Base-by-base conservation (phyloP, 1,284 basidiomycete species). In the Pseudomicrostroma phylloplanum region DNA sequence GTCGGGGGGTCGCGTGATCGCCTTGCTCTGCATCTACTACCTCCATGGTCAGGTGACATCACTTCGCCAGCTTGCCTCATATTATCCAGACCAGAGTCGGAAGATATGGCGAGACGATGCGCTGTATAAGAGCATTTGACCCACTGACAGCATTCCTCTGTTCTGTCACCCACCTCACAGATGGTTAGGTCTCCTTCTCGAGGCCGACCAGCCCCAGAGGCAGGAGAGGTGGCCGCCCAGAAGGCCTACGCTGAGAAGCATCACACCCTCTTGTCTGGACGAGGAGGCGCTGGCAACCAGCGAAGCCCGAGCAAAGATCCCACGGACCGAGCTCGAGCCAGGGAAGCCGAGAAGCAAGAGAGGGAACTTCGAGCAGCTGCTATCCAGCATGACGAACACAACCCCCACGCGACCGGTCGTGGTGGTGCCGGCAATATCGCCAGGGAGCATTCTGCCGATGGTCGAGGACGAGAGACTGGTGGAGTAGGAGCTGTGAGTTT, bases 251-350 rank as follows among this genome's bases (percentile, higher is more conserved):
- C 62, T 13, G 53, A 55, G 26, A 57, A 57, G 56, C 55, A 55
- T 15, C 43, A 19, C 40, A 36, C 56, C n/a, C 82, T 81, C 66
- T 86, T 86, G 46, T 84, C 85, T 51, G 89, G 89, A 19, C 84
- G 89, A 40, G 89, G 89, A 42, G 89, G 89, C 26, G 84, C 84
- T 19, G 89, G 89, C 49, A 90, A 91, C 80, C 85, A 90, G 43
- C 86, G 87, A 56, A 87, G 87, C 2, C 86, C 86, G 0, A 88
- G 88, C 17, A 84, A 85, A 51, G 85, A 86, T 55, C 79, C 82
- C 42, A 62, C 67, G n/a, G 78, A 80, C 42, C 78, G 81, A 1
- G 2, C 80, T 72, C 59, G 65, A 23, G 59, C 57, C 21, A 54
- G 43, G 15, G 40, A 62, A 25, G 48, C 48, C 39, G 73, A 70